A percentile compares a stretch with the other conserved stretches of the same genome.
These are phyloP conservation scores for Veloboletus limbatus DNA, from an alignment of 1,284 basidiomycete species.

Conservation along the genomic window DNA sequence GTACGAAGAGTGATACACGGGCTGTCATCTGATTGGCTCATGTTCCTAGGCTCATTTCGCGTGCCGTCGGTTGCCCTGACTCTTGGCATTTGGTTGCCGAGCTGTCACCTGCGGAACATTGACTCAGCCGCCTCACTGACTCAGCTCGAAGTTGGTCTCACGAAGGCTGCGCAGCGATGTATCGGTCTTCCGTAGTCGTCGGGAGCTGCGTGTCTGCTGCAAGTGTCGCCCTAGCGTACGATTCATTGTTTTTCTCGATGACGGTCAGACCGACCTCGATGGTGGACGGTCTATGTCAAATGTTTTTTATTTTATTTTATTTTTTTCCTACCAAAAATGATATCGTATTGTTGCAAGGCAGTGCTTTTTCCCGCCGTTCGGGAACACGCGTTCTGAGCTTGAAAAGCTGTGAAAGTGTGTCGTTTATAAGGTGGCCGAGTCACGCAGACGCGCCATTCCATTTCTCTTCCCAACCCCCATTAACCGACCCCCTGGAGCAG, in stretches of 20 bases:
- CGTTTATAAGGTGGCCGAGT: constrained; percentile 41
- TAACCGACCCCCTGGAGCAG: constrained; percentile 25
- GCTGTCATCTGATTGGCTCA: constrained; percentile 12
- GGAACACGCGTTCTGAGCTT: constrained; percentile 41
- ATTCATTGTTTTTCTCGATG: not conserved
- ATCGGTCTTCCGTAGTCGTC: constrained; percentile 18
- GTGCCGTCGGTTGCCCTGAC: constrained; percentile 14
- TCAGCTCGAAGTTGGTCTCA: constrained; percentile 3
- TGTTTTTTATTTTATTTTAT: not conserved
- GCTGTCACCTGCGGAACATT: not conserved
- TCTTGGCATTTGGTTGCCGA: constrained; percentile 5
- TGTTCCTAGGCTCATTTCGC: constrained; percentile 4
- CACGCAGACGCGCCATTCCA: constrained; percentile 19
- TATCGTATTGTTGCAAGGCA: not conserved
- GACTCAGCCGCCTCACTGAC: constrained; percentile 9
- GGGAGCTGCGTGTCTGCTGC: constrained; percentile 3
- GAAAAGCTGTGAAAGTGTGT: constrained; percentile 40
- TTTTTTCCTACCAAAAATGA: not conserved
- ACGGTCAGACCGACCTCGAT: not conserved
- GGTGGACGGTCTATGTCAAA: not conserved
- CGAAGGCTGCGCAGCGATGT: constrained; percentile 7
- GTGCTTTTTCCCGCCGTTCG: constrained; percentile 21
- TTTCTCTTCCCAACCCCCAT: constrained; percentile 24
- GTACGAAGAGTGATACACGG: too few species aligned
- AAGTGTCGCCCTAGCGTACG: not conserved